These are phyloP conservation scores for Patellifolia procumbens DNA, from an alignment of 179 eudicot species.

Conservation along the genomic window DNA sequence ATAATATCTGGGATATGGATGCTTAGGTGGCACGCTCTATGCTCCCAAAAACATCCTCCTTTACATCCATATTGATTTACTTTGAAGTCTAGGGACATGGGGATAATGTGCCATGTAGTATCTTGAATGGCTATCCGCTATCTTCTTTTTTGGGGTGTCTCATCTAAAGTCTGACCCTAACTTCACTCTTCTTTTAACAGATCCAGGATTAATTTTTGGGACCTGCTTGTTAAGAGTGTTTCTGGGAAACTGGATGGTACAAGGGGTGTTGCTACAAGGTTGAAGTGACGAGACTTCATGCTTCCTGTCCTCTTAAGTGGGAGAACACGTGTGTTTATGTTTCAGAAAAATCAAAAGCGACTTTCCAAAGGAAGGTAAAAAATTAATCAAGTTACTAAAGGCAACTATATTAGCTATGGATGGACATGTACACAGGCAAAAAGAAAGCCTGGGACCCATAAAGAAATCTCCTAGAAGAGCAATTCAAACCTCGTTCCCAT, in stretches of 20 bases:
- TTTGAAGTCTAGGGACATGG: neutral
- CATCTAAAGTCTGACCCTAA: neutral
- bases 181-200: neutral
- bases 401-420: neutral
- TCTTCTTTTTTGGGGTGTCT: neutral
- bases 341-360: neutral
- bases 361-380: neutral
- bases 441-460: neutral
- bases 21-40: no score
- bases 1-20: no score
- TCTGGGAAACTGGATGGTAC: neutral
- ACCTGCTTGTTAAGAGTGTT: neutral
- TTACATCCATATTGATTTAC: no score
- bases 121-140: neutral
- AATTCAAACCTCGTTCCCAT: constrained; percentile 76
- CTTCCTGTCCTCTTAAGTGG: neutral
- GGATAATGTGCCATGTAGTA: neutral
- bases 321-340: neutral
- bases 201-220: neutral
- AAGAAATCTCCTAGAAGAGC: constrained; percentile 5
- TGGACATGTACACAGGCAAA: neutral
- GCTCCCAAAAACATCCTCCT: no score
- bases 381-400: neutral
- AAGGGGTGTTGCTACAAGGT: neutral
- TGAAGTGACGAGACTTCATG: neutral